A percentile compares a stretch with the other conserved stretches of the same genome.
Conservation (phyloP, 768 basidiomycete species). For the Gloeopeniophorella convolvens region DNA sequence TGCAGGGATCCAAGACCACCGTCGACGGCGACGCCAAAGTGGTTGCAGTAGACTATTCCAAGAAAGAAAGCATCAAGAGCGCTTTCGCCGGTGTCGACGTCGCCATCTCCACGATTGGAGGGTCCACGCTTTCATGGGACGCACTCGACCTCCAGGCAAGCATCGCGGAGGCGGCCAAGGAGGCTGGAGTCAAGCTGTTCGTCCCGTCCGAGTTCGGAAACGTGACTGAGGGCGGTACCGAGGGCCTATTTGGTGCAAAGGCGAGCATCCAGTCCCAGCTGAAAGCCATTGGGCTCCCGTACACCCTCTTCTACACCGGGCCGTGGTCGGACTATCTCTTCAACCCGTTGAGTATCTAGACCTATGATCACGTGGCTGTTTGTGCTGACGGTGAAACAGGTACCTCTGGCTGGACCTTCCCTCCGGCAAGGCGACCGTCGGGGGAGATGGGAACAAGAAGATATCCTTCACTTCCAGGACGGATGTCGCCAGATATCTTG, state of each 20-base stretch:
- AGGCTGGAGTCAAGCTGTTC: slow-evolving; percentile 28
- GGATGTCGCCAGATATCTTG: slow-evolving; percentile 22
- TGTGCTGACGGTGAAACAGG: neutral
- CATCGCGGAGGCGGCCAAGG: slow-evolving; percentile 22
- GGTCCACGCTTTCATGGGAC: no score
- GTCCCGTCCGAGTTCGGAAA: slow-evolving; percentile 29
- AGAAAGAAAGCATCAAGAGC: slow-evolving; percentile 1
- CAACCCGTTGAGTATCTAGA: slow-evolving; percentile 10
- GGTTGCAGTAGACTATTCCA: slow-evolving; percentile 14
- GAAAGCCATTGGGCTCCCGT: slow-evolving; percentile 11
- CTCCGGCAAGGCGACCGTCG: slow-evolving; percentile 16
- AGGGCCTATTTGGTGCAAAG: slow-evolving; percentile 9
- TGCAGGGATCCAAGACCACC: slow-evolving; percentile 4
- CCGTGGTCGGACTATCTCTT: slow-evolving; percentile 11
- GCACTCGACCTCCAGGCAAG: slow-evolving; percentile 14
- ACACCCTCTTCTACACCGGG: slow-evolving; percentile 19
- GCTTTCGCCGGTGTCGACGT: slow-evolving; percentile 13
- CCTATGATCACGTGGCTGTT: no score
- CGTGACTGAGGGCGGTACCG: slow-evolving; percentile 10
- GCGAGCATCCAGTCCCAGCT: neutral
- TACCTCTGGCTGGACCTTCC: slow-evolving; percentile 10
- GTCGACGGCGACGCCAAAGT: slow-evolving; percentile 3
- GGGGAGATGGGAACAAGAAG: slow-evolving; percentile 12
- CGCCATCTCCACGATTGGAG: slow-evolving; percentile 16
- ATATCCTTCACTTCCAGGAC: slow-evolving; percentile 17